phyloP scores from a whole-genome alignment of 1,139 yeast genomes.

The Taphrina populina region DNA sequence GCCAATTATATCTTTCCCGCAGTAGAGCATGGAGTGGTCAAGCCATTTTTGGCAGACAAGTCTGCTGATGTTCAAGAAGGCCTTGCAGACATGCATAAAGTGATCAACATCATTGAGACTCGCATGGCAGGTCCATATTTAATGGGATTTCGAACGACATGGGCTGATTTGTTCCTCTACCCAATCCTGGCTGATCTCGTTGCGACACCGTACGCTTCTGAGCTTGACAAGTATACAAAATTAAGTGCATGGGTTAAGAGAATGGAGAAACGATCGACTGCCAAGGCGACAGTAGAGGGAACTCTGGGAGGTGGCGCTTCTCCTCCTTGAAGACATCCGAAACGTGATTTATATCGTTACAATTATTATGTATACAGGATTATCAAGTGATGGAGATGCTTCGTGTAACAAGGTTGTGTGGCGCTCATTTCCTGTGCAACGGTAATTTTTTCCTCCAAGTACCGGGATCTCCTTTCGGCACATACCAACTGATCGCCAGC shows the following conservation, averaged over 20 bases:
- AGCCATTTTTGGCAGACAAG: slow-evolving; percentile 15
- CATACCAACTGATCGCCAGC: no score
- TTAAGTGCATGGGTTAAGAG: slow-evolving; percentile 11
- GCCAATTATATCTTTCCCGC: slow-evolving; percentile 16
- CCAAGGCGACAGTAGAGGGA: slow-evolving; percentile 11
- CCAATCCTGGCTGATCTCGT: slow-evolving; percentile 27
- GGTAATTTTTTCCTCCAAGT: no score
- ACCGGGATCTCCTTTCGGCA: no score
- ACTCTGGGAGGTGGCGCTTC: slow-evolving; percentile 16
- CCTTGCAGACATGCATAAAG: not conserved
- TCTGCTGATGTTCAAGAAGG: not conserved
- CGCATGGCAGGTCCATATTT: slow-evolving; percentile 21
- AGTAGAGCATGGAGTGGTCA: slow-evolving; percentile 24
- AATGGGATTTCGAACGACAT: slow-evolving; percentile 25
- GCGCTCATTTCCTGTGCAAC: no score
- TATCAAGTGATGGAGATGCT: no score
- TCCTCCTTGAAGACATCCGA: no score
- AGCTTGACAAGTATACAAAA: slow-evolving; percentile 7
- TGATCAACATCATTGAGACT: slow-evolving; percentile 4
- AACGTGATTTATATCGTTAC: no score
- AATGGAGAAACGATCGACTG: slow-evolving; percentile 26
- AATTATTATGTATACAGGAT: no score
- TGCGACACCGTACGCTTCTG: slow-evolving; percentile 23
- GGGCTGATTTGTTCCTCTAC: slow-evolving; percentile 27
- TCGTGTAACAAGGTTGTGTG: no score